Base-by-base conservation (phyloP, 106 monocot genomes). In the Dactylorhiza incarnata region DNA sequence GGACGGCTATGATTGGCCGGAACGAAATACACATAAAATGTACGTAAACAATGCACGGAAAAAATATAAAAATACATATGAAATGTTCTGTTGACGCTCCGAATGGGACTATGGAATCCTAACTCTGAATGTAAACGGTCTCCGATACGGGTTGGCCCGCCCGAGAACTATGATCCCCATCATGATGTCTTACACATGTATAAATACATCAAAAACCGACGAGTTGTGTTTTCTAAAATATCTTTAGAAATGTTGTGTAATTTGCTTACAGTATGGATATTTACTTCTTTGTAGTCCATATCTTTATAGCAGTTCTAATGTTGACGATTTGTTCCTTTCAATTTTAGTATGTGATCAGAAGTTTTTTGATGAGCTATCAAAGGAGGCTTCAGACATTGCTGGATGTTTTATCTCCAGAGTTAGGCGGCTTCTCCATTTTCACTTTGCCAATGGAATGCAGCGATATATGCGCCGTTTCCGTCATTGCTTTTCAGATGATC, bases 311-410 rank as follows among this genome's bases (percentile, higher is more conserved):
- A 67, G 25, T 67, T 20, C 37, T 52, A 1, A 45, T 52, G 17
- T 67, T 61, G 45, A 81, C 19, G 15, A 46, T 2, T 23, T 7
- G 29, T 74, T 82, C 68, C 11, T 79, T 46, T 48, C 47, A 47
- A 20, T 72, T 59, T 77, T 37, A 92, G 92, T 71, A 45, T 92
- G 92, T 75, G 89, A 92, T 80, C 74, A 89, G 78, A 80, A 73
- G 70, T 89, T 92, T 77, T 92, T 92, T 74, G 51, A 73, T 63
- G 92, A 92, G 80, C 76, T 92, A 44, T 82, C 84, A 46, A 92
- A 81, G 69, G 92, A 89, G 83, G 92, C 93, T 76, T 87, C 84
- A 70, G 89, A 87, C 49, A 84, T 93, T 84, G 84, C 82, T 15
- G 87, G 89, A 59, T 93, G 76, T 84, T 93, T 93, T 66, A 83